Percentiles rank a stretch among this genome's conserved stretches.
Conservation (phyloP, 1,284 basidiomycete species). For the Ganoderma lingzhi region DNA sequence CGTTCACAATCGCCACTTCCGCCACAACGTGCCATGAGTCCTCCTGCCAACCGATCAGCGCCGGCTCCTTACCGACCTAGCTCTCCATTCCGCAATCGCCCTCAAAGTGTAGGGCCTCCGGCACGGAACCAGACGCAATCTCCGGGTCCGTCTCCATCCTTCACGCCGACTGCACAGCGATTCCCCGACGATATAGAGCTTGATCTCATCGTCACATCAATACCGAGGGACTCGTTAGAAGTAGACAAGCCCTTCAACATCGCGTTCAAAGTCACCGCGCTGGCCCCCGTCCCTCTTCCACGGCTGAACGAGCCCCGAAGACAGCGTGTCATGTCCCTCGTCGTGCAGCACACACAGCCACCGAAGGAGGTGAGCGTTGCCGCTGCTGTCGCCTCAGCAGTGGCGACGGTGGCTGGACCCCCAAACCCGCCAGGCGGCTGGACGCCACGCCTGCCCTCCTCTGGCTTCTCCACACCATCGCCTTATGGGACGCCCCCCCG, state of each 20-base stretch:
- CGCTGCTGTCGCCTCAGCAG: constrained; percentile 29
- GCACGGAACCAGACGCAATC: constrained; percentile 55
- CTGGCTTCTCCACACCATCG: constrained; percentile 58
- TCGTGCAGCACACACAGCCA: constrained; percentile 68
- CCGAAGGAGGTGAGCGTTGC: constrained; percentile 39
- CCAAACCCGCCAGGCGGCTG: constrained; percentile 43
- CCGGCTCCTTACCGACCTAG: constrained; percentile 54
- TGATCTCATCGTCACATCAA: constrained; percentile 62
- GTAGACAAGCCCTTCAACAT: constrained; percentile 68
- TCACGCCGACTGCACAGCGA: constrained; percentile 25
- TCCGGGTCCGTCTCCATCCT: constrained; percentile 45
- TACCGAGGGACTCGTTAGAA: constrained; percentile 53
- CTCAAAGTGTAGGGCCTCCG: constrained; percentile 45
- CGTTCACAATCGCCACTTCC: constrained; percentile 59
- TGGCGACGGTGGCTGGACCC: constrained; percentile 26
- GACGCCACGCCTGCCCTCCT: constrained; percentile 53
- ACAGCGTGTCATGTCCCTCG: constrained; percentile 57
- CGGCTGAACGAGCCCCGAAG: constrained; percentile 41
- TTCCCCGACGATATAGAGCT: constrained; percentile 56
- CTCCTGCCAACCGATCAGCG: constrained; percentile 44
- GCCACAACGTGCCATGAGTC: constrained; percentile 52
- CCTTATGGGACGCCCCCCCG: constrained; percentile 49
- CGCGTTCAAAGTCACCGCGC: constrained; percentile 57
- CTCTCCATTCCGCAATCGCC: constrained; percentile 62
- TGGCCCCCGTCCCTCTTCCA: constrained; percentile 47